A percentile compares a stretch with the other conserved stretches of the same genome.
phyloP scores from a whole-genome alignment of 2,329 filamentous ascomycete species.

The Fusarium continuum region DNA sequence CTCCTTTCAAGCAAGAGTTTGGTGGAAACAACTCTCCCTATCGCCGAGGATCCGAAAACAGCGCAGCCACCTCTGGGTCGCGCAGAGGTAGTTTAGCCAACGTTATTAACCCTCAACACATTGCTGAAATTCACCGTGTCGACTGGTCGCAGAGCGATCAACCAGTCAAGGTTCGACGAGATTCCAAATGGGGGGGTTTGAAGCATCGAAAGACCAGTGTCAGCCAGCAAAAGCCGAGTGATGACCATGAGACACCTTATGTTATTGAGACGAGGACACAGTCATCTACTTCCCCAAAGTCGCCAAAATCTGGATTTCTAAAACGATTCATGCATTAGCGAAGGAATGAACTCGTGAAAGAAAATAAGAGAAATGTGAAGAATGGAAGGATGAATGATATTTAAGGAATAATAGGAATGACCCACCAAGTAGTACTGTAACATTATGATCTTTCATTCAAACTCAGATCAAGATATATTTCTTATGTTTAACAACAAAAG shows the following conservation, averaged over 20 bases:
- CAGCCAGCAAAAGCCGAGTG: conserved; percentile 42
- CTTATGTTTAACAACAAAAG: neutral
- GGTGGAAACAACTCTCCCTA: conserved; percentile 14
- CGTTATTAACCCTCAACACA: conserved; percentile 26
- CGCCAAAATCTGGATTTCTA: conserved; percentile 53
- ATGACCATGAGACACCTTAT: conserved; percentile 22
- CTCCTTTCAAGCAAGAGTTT: conserved; percentile 34
- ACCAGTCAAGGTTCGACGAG: conserved; percentile 48
- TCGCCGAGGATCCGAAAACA: conserved; percentile 33
- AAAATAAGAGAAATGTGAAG: neutral
- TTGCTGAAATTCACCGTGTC: conserved; percentile 53
- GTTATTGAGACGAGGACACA: conserved; percentile 3
- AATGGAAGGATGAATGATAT: neutral
- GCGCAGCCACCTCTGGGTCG: conserved; percentile 19
- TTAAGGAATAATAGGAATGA: conserved; percentile 9
- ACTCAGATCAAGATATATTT: conserved; percentile 9
- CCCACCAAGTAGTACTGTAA: conserved; percentile 29
- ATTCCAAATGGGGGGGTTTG: conserved; percentile 60
- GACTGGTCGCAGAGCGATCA: conserved; percentile 71
- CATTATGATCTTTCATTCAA: conserved; percentile 29
- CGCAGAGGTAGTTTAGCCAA: conserved; percentile 31
- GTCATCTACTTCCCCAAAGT: conserved; percentile 42
- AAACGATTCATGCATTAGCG: conserved; percentile 55
- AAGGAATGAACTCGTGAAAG: neutral
- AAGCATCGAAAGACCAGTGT: conserved; percentile 53